These are phyloP conservation scores for Oxyria digyna DNA, from an alignment of 148 eudicot genomes.

Conservation along the genomic window DNA sequence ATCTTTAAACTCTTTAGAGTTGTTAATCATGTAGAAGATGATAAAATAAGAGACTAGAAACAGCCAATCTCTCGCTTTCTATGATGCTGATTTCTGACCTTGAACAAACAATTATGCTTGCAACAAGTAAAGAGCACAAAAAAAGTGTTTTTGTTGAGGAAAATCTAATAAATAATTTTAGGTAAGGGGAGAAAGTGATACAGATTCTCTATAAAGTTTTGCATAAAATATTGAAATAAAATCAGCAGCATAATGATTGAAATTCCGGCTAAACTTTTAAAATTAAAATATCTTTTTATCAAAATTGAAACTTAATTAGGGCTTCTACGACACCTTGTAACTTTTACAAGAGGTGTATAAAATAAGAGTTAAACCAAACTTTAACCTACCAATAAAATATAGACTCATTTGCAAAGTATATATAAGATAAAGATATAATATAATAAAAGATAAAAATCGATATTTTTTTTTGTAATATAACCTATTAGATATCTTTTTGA, in stretches of 20 bases:
- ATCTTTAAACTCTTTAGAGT: neutral
- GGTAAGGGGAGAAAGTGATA: neutral
- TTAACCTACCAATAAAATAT: no score
- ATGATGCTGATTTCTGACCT: slow-evolving; percentile 4
- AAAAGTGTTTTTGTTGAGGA: neutral
- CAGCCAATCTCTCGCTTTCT: slow-evolving; percentile 8
- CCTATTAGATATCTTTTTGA: no score
- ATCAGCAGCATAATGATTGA: neutral
- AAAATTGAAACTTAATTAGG: no score
- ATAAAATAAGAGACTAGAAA: neutral
- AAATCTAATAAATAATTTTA: neutral
- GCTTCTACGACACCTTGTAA: no score
- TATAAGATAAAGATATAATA: no score
- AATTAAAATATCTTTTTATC: no score
- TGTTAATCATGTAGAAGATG: neutral
- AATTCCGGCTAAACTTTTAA: no score
- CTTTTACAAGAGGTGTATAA: no score
- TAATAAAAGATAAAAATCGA: no score
- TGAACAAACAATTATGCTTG: neutral
- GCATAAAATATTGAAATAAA: neutral
- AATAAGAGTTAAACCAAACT: no score
- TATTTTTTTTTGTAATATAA: no score
- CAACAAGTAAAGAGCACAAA: neutral
- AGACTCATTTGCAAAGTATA: no score
- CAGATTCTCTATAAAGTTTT: neutral